Evolutionary conservation across 2,329 filamentous ascomycete genomes (phyloP).

Genomic region (Neophaeococcomyces aloes): DNA sequence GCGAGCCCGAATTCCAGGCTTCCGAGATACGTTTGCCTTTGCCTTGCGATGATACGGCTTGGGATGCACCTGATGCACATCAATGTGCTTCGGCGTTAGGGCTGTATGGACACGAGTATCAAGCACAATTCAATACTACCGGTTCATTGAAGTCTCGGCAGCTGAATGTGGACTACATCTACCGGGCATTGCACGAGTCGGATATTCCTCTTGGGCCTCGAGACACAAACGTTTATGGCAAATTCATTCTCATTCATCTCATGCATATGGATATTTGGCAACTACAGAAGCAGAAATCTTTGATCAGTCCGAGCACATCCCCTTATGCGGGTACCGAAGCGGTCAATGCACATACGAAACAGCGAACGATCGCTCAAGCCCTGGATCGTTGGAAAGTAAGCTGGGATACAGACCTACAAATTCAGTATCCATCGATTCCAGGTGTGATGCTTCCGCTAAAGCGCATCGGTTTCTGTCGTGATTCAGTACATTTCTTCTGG

Average conservation of each 20-base stretch:
- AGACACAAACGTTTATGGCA: constrained; percentile 60
- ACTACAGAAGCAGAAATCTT: constrained; percentile 36
- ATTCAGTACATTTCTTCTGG: constrained; percentile 65
- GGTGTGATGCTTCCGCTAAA: constrained; percentile 29
- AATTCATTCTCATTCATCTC: constrained; percentile 63
- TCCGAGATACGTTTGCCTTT: constrained; percentile 58
- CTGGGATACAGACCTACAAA: constrained; percentile 60
- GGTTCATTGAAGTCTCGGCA: constrained; percentile 56
- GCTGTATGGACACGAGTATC: constrained; percentile 47
- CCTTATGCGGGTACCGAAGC: constrained; percentile 35
- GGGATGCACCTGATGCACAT: constrained; percentile 52
- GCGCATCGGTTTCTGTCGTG: constrained; percentile 59
- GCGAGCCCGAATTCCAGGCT: constrained; percentile 50
- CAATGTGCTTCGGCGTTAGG: constrained; percentile 58
- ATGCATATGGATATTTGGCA: constrained; percentile 54
- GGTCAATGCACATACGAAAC: constrained; percentile 40
- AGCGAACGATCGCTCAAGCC: constrained; percentile 40
- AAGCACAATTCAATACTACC: constrained; percentile 46
- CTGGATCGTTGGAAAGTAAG: constrained; percentile 62
- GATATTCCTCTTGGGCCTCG: constrained; percentile 52
- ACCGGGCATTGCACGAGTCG: constrained; percentile 51
- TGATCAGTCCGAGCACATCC: constrained; percentile 16
- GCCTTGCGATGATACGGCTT: constrained; percentile 61
- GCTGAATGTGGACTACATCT: constrained; percentile 50
- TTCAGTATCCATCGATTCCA: constrained; percentile 50